These are phyloP conservation scores for Rhododendron ovatum DNA, from an alignment of 148 eudicot genomes.

Conservation along the genomic window DNA sequence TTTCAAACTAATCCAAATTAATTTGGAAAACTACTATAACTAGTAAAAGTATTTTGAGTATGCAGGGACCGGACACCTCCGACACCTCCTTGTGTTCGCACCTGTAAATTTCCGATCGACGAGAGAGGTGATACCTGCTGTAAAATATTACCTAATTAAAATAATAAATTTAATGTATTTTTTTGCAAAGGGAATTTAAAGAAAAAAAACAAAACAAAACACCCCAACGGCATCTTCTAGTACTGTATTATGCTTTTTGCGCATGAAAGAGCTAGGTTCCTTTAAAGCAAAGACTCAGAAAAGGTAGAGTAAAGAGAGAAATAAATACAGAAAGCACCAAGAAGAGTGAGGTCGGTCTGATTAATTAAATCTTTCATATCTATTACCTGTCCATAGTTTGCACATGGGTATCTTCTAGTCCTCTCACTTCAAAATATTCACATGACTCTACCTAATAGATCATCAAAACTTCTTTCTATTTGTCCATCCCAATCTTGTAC, in stretches of 20 bases:
- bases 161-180: not conserved
- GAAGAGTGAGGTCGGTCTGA: not conserved
- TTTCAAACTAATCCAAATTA: not conserved
- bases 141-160: not conserved
- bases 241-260: not conserved
- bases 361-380: not conserved
- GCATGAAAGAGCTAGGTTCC: not conserved
- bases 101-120: not conserved
- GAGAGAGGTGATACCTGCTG: not conserved
- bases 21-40: not conserved
- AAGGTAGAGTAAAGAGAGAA: not conserved
- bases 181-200: not conserved
- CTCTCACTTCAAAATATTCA: not conserved
- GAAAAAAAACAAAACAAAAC: no score
- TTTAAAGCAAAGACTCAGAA: conserved; percentile 8
- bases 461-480: not conserved
- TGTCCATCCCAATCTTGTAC: not conserved
- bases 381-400: not conserved
- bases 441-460: not conserved
- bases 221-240: not conserved
- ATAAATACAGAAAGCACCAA: not conserved
- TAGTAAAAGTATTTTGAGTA: not conserved
- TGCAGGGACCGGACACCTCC: not conserved
- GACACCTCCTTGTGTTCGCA: not conserved
- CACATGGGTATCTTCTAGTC: not conserved